Evolutionary conservation across 129 eudicot species (phyloP), one percentile per base, ranked within the genome.

Genomic region (Flaveria sonorensis): DNA sequence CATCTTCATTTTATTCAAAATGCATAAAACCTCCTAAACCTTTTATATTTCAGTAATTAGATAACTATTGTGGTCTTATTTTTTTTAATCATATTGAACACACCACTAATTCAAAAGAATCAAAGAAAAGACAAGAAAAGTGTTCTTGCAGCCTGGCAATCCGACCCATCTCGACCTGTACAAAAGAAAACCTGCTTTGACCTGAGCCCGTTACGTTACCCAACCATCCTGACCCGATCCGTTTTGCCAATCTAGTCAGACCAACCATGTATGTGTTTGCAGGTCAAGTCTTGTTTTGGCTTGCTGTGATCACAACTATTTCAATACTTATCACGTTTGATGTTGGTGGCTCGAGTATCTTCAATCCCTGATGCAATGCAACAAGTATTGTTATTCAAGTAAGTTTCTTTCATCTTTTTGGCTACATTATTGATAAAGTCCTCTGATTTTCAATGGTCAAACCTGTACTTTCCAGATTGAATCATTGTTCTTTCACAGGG

Each of bases 251-350:
- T 73, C 56, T 40, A 30, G 55, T 56, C 68, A 73, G 79, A 72
- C 4, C 57, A 43, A 45, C 11, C 15, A 53, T 81, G 76, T 39
- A 39, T 82, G 71, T 39, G 20, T 75, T 75, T 87, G 87, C 88
- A 89, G 97, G 81, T 39, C 88, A 89, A 57, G 83, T 82, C 28
- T 83, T 92, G 73, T 61, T 92, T 57, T 92, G 97, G 97, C 89
- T 92, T 79, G 89, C 89, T 16, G 78, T 92, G 74, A 76, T 92
- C 70, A 92, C 97, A 24, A 76, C 86, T 77, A 74, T 89, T 53
- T 82, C 85, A 15, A 91, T 92, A 51, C 83, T 89, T 75, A 82
- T 81, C 48, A 90, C 97, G 43, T 21, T 87, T 11, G 79, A 84
- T 51, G 78, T 92, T 77, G 96, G 86, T 57, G 86, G 86, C 63